phyloP scores from a whole-genome alignment of 2,329 filamentous ascomycete species.

The Monilinia polystroma region DNA sequence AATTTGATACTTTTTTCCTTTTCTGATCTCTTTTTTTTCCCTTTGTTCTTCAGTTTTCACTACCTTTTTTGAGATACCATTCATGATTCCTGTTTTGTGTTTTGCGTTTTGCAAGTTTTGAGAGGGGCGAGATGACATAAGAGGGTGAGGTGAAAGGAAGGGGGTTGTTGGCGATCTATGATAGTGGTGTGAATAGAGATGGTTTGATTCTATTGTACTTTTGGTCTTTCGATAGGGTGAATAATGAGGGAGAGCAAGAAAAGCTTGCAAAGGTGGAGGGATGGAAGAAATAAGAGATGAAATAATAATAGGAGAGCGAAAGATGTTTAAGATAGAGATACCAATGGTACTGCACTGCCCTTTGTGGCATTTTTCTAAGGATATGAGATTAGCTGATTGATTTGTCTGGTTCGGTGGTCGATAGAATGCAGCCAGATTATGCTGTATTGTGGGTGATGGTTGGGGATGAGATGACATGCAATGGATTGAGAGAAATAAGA shows the following conservation, averaged over 20 bases:
- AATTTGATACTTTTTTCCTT: neutral
- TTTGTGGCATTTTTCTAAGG: neutral
- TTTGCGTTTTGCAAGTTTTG: neutral
- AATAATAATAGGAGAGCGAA: neutral
- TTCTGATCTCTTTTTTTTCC: neutral
- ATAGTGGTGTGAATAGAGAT: neutral
- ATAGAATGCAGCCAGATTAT: too few species aligned
- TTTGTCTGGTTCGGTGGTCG: too few species aligned
- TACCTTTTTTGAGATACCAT: constrained; percentile 22
- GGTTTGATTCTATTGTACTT: neutral
- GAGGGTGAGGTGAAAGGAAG: neutral
- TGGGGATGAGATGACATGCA: too few species aligned
- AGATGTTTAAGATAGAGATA: constrained; percentile 1
- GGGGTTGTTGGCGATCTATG: constrained; percentile 1
- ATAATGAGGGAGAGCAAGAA: neutral
- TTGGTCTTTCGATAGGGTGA: neutral
- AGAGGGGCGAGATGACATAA: neutral
- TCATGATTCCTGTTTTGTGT: constrained; percentile 19
- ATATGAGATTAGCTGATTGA: too few species aligned
- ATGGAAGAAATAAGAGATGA: neutral
- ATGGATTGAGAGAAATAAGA: too few species aligned
- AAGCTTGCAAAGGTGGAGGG: neutral
- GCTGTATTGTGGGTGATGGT: too few species aligned
- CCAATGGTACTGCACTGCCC: neutral
- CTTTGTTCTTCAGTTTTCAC: neutral